Conservation (phyloP, 1,284 basidiomycete genomes). For the Exobasidium rhododendri region DNA sequence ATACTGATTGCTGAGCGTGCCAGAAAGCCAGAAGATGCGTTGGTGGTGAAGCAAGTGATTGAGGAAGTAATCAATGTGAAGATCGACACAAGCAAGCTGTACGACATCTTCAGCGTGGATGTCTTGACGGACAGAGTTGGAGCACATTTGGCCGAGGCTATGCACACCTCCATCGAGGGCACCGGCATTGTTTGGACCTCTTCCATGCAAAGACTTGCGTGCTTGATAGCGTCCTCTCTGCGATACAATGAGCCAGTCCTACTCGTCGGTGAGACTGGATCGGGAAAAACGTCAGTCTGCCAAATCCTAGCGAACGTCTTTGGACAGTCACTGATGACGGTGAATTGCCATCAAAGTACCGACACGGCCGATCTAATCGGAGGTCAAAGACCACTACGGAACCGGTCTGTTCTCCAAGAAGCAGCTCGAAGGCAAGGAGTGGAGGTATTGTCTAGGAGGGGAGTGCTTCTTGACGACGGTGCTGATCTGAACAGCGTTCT, state of each 20-base stretch:
- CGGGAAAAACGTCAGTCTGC: slow-evolving; percentile 95
- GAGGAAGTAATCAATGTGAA: slow-evolving; percentile 84
- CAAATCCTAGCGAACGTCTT: slow-evolving; percentile 77
- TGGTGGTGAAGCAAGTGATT: slow-evolving; percentile 85
- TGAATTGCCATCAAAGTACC: slow-evolving; percentile 99
- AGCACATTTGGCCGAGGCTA: slow-evolving; percentile 18
- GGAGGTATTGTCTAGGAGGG: background rate
- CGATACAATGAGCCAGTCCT: slow-evolving; percentile 90
- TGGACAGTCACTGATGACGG: slow-evolving; percentile 66
- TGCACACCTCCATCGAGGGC: slow-evolving; percentile 57
- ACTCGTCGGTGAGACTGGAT: slow-evolving; percentile 96
- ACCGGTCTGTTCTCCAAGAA: slow-evolving; percentile 61
- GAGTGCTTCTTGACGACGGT: slow-evolving; percentile 24
- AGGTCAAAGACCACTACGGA: slow-evolving; percentile 86
- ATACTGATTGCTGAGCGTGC: slow-evolving; percentile 95
- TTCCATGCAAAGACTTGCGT: slow-evolving; percentile 86
- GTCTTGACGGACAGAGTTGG: slow-evolving; percentile 25
- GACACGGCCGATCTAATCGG: slow-evolving; percentile 97
- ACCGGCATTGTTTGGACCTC: slow-evolving; percentile 75
- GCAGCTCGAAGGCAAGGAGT: slow-evolving; percentile 50
- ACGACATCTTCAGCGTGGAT: slow-evolving; percentile 54
- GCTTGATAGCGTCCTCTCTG: slow-evolving; percentile 76
- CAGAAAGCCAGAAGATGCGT: slow-evolving; percentile 77
- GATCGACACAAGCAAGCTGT: slow-evolving; percentile 65
- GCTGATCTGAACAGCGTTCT: background rate